phyloP scores from a whole-genome alignment of 441 rosid genomes.

The Euphorbia schlechtendalii region DNA sequence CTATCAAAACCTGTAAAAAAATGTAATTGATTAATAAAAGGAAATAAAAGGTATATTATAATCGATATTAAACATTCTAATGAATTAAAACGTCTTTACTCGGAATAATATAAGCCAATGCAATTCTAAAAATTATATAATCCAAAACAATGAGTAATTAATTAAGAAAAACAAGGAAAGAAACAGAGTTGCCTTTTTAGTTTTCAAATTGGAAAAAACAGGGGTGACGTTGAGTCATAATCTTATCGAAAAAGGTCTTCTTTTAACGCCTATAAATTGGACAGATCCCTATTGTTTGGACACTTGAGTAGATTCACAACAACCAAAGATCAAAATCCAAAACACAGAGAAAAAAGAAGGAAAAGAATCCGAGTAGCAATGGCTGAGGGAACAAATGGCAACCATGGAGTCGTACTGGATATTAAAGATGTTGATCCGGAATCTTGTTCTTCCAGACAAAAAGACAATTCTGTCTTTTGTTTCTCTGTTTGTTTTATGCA shows the following conservation, averaged over 20 bases:
- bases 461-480: conserved; percentile 15
- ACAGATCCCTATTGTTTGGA: not conserved
- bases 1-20: too few relatives aligned
- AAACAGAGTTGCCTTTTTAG: too few relatives aligned
- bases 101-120: too few relatives aligned
- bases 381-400: conserved; percentile 23
- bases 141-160: not conserved
- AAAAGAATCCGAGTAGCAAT: not conserved
- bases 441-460: conserved; percentile 20
- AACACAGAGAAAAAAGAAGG: too few relatives aligned
- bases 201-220: too few relatives aligned
- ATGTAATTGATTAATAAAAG: too few relatives aligned
- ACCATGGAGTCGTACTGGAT: conserved; percentile 38
- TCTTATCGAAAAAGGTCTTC: conserved; percentile 12
- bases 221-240: not conserved
- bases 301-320: not conserved
- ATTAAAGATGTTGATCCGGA: conserved; percentile 31
- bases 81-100: too few relatives aligned
- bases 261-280: conserved; percentile 26
- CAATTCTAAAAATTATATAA: too few relatives aligned
- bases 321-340: too few relatives aligned
- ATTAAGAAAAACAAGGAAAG: not conserved
- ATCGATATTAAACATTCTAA: too few relatives aligned
- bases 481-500: conserved; percentile 67
- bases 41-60: too few relatives aligned